Evolutionary conservation across 2,329 filamentous ascomycete genomes (phyloP), one percentile per base, ranked within the genome.

Genomic region (Cordyceps javanica): DNA sequence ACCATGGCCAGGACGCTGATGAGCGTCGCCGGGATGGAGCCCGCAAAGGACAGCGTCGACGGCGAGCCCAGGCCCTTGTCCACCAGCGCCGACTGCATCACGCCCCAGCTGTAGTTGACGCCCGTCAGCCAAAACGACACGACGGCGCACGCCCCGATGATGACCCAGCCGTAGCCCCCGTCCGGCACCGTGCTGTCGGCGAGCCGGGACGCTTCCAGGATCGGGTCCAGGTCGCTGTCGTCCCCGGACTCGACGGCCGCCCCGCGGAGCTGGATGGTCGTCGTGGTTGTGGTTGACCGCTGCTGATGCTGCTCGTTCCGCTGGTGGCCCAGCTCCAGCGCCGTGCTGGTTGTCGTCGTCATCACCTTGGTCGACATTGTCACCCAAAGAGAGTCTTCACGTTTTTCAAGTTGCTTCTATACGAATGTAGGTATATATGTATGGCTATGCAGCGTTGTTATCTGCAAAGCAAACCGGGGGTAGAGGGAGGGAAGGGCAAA

Each of bases 21-120:
- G 28, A 60, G 52, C 19, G 59, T 50, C 19, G 55, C 28, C 5
- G 45, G 54, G 41, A 60, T 52, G 34, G 59, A 60, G 13, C 55
- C 59, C n/a, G 53, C 48, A 45, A 60, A 60, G 11, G 59, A 51
- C 5, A 60, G 49, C 23, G 55, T 53, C 4, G 49, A 50, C 2
- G 59, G 38, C 5, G 32, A 14, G 32, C 56, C 51, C n/a, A 60
- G 59, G 1, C 39, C 50, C 14, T 34, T 25, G 3, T 48, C 34
- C 25, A 56, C 54, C 23, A 60, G 48, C 1, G 59, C 59, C 5
- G 45, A 26, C 14, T 60, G 59, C 36, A 60, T 42, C 16, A 60
- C 55, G 30, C 59, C 59, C 56, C 56, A 60, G 49, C 54, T 53
- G 44, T 55, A 56, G 21, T 50, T 60, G 38, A 49, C 56, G 36